Conservation (phyloP, 805 yeast genomes). For the Jamesozyma jinghongensis region DNA sequence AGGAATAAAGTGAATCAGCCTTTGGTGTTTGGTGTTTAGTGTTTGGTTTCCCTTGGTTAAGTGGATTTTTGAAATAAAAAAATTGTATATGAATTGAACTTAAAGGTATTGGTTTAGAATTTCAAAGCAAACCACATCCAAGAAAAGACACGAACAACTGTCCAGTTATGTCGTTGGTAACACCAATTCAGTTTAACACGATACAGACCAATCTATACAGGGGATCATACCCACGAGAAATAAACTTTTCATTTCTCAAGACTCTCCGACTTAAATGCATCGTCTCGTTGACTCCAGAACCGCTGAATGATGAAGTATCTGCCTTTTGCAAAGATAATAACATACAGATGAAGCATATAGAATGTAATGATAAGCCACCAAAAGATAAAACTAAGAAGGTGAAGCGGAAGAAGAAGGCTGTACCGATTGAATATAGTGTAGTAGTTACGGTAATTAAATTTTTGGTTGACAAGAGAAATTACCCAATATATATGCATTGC, state of each 20-base stretch:
- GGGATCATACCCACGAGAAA: conserved; percentile 79
- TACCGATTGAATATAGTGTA: conserved; percentile 62
- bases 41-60: too few species aligned
- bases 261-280: conserved; percentile 61
- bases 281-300: conserved; percentile 70
- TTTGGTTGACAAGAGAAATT: conserved; percentile 46
- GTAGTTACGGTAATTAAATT: conserved; percentile 53
- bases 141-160: neutral
- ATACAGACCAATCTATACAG: conserved; percentile 65
- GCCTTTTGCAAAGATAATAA: conserved; percentile 44
- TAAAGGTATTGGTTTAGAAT: too few species aligned
- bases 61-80: too few species aligned
- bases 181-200: conserved; percentile 72
- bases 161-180: conserved; percentile 33
- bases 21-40: too few species aligned
- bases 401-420: conserved; percentile 74
- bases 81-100: too few species aligned
- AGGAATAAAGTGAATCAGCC: too few species aligned
- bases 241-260: conserved; percentile 59
- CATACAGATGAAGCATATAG: conserved; percentile 59
- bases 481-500: conserved; percentile 80
- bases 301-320: conserved; percentile 41
- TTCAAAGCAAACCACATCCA: neutral
- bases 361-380: conserved; percentile 7
- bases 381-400: conserved; percentile 33